These are phyloP conservation scores for Fusarium odoratissimum DNA, from an alignment of 2,329 filamentous ascomycete genomes.

Conservation along the genomic window DNA sequence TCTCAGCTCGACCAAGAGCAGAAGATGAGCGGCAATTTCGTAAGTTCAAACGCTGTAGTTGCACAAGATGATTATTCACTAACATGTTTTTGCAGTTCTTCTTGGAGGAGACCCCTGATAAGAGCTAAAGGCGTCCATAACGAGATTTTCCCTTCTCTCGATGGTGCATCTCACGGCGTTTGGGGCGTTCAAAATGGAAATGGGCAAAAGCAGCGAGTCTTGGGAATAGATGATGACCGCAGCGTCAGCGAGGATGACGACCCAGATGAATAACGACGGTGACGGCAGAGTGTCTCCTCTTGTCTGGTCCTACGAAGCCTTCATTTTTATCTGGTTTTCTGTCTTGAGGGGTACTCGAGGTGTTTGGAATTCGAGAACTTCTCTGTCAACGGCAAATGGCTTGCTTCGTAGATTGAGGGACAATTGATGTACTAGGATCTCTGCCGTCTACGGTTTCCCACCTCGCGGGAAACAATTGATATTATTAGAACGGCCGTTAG, in stretches of 20 bases:
- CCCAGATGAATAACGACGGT: conserved; percentile 70
- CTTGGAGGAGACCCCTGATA: conserved; percentile 78
- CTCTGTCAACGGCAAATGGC: conserved; percentile 6
- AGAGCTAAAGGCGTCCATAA: conserved; percentile 62
- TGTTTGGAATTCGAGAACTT: neutral
- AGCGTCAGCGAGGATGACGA: conserved; percentile 73
- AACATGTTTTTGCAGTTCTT: conserved; percentile 76
- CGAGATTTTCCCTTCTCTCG: conserved; percentile 48
- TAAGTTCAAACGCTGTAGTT: conserved; percentile 59
- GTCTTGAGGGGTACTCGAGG: conserved; percentile 12
- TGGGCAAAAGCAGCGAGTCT: conserved; percentile 46
- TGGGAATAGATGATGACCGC: conserved; percentile 57
- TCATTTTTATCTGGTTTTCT: conserved; percentile 9
- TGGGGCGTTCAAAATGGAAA: conserved; percentile 62
- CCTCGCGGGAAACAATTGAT: conserved; percentile 51
- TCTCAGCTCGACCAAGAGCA: conserved; percentile 98
- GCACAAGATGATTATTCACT: conserved; percentile 11
- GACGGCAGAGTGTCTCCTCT: conserved; percentile 75
- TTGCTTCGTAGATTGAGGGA: conserved; percentile 64
- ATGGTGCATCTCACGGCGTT: conserved; percentile 58
- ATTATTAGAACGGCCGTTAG: conserved; percentile 33
- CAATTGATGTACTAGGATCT: conserved; percentile 72
- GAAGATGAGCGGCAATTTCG: conserved; percentile 92
- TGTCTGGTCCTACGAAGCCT: conserved; percentile 67
- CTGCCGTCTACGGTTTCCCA: conserved; percentile 62